Evolutionary conservation across 202 grass and related monocot species (phyloP).

Genomic region (Elaeis oleifera): DNA sequence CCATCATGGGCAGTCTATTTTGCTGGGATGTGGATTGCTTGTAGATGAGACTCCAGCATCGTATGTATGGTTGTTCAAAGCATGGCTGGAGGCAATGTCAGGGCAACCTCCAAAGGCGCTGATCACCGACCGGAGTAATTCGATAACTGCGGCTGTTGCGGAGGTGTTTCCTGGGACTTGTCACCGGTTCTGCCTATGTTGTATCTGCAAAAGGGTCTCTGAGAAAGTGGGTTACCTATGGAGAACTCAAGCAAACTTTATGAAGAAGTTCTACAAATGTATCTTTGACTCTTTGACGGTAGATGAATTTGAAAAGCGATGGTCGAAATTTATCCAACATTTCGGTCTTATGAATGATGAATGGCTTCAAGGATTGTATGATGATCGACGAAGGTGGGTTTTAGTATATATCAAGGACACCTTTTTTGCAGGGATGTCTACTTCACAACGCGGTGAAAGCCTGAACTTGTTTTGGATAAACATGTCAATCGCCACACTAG

Average conservation of each 20-base stretch:
- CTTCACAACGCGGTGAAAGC: neutral
- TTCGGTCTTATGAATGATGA: neutral
- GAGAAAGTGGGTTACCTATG: too few relatives aligned
- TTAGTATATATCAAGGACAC: neutral
- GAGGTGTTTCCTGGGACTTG: neutral
- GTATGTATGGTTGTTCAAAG: constrained; percentile 6
- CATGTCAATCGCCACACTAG: too few relatives aligned
- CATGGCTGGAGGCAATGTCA: neutral
- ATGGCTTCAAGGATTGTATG: neutral
- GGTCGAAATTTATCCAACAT: neutral
- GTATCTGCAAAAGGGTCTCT: neutral
- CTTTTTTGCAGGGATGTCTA: neutral
- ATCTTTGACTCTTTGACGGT: neutral
- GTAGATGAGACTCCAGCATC: neutral
- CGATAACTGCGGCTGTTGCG: neutral
- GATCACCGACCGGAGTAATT: neutral
- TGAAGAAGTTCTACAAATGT: neutral
- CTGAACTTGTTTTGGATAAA: neutral
- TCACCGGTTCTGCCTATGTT: neutral
- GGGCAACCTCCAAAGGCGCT: neutral
- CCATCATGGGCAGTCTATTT: neutral
- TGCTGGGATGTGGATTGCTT: neutral
- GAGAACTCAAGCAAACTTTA: neutral
- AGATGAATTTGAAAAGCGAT: neutral
- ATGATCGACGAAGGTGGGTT: neutral